phyloP scores from a whole-genome alignment of 2,329 filamentous ascomycete genomes.

The Fusarium palustre region DNA sequence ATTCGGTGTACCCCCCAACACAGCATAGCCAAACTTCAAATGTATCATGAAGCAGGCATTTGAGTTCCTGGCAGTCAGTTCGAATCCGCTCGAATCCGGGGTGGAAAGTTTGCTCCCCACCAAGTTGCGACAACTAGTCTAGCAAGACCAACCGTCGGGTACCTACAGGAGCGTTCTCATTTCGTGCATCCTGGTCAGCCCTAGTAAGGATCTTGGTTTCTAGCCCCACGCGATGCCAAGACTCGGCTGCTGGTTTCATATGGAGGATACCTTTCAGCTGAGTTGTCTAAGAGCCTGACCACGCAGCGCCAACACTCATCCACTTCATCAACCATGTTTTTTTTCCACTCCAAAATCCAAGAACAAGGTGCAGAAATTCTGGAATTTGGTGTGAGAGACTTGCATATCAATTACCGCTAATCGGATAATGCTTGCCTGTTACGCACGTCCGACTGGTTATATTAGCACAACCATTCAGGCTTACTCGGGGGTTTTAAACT shows the following conservation, averaged over 20 bases:
- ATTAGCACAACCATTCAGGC: neutral
- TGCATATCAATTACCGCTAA: neutral
- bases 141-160: conserved; percentile 33
- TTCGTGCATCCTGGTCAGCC: conserved; percentile 42
- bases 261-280: conserved; percentile 11
- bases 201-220: conserved; percentile 35
- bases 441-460: conserved; percentile 4
- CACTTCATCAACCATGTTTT: conserved; percentile 3
- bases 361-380: neutral
- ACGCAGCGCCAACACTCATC: conserved; percentile 9
- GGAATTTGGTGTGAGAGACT: neutral
- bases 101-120: conserved; percentile 41
- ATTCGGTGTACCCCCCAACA: conserved; percentile 15
- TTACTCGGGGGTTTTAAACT: conserved; percentile 7
- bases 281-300: conserved; percentile 20
- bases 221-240: conserved; percentile 39
- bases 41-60: conserved; percentile 23
- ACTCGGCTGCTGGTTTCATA: conserved; percentile 24
- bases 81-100: conserved; percentile 45
- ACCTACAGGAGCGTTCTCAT: conserved; percentile 38
- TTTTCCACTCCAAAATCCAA: no score
- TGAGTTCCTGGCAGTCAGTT: conserved; percentile 19
- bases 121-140: conserved; percentile 42
- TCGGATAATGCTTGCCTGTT: neutral
- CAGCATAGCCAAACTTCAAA: conserved; percentile 24